Evolutionary conservation across 495 filamentous ascomycete species (phyloP), one percentile per base, ranked within the genome.

Genomic region (Hypoxylon lenormandii): DNA sequence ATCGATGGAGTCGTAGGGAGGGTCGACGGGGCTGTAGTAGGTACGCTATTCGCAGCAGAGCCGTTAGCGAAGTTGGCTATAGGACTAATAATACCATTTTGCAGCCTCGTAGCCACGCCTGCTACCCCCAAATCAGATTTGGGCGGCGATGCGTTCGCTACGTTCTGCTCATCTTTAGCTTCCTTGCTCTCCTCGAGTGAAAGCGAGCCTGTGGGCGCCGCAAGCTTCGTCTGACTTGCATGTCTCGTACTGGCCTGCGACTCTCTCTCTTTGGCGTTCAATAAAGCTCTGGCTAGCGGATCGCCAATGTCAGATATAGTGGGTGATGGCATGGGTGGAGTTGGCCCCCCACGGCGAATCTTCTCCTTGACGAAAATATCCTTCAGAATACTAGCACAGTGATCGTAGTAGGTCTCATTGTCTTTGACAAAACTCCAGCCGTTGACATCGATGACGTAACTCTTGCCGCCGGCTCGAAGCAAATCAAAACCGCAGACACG

Each of bases 371-470:
- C 80, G 73, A 98, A 99, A 74, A 92, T 92, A 6, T 95, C 87
- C 69, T 88, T 90, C 36, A 99, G 80, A 55, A 98, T 96, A 50
- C 80, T 87, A 12, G 95, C 89, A 69, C 90, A 94, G 72, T 91
- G 91, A 72, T 98, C 92, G 72, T 99, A 99, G 72, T 99, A 99
- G 47, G 96, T 93, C 46, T 97, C 93, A 74, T 99, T 99, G 78
- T 99, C 95, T 78, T 99, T 99, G 74, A 99, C 95, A 74, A 99
- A 99, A 73, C 94, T 97, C 95, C 95, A 99, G 15, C 95, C 95
- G 77, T 99, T 99, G 63, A 99, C 96, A 74, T 99, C 95, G 64
- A 99, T 98, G 12, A 99, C 95, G 79, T 92, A 98, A 77, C 94
- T 98, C 78, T 90, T 92, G 13, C 92, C 91, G 22, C 86, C 88